These are phyloP conservation scores for Pseudohyphozyma bogoriensis DNA, from an alignment of 768 basidiomycete genomes.

Conservation along the genomic window DNA sequence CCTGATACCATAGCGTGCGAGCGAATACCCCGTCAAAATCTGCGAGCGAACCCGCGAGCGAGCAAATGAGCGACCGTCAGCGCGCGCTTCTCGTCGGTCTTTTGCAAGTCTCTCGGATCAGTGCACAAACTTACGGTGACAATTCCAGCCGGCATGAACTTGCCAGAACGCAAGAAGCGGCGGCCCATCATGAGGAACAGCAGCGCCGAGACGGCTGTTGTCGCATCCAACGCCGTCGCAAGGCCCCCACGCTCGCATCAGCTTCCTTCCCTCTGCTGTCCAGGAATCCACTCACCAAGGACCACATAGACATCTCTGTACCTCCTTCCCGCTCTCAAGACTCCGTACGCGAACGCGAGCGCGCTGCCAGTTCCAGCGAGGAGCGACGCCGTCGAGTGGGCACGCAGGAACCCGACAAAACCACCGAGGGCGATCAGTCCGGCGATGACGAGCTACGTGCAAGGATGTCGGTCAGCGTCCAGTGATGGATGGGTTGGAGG, in stretches of 20 bases:
- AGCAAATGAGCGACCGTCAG: too few species aligned
- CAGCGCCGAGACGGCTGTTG: constrained; percentile 10
- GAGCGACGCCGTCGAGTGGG: constrained; percentile 15
- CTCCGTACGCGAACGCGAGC: constrained; percentile 24
- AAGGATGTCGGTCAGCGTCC: neutral
- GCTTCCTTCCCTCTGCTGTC: neutral
- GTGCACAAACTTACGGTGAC: constrained; percentile 3
- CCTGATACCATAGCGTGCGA: neutral
- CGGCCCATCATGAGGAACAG: constrained; percentile 27
- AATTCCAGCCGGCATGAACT: constrained; percentile 32
- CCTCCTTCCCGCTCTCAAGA: constrained; percentile 13
- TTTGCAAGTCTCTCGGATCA: too few species aligned
- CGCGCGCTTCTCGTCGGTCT: too few species aligned
- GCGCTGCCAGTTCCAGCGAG: constrained; percentile 19
- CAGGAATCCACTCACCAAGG: constrained; percentile 10
- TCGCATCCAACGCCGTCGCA: neutral
- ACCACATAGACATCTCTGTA: constrained; percentile 13
- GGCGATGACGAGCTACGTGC: neutral
- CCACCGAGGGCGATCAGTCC: constrained; percentile 16
- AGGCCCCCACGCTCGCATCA: too few species aligned
- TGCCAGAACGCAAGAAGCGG: constrained; percentile 14
- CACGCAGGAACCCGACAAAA: constrained; percentile 24
- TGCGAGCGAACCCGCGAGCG: neutral
- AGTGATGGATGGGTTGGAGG: neutral
- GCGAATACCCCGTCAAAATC: neutral